Evolutionary conservation across 306 rosid genomes (phyloP).

Genomic region (Medicago ruthenica): DNA sequence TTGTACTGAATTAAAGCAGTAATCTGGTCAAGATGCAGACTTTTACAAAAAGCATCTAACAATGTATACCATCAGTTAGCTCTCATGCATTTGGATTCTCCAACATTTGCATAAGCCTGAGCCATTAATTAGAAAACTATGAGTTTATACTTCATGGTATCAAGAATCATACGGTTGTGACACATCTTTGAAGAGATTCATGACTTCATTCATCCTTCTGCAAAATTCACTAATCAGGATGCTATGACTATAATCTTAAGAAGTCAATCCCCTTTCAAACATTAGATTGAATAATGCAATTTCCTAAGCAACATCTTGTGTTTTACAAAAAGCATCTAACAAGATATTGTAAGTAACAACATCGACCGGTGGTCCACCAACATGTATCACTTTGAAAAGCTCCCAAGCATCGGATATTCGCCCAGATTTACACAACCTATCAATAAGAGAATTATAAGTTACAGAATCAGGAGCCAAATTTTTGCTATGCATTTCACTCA

Average conservation of each 20-base stretch:
- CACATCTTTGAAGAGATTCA: conserved; percentile 21
- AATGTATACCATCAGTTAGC: conserved; percentile 17
- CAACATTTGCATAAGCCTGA: conserved; percentile 17
- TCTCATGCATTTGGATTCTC: conserved; percentile 28
- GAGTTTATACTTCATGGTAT: not conserved
- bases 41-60: conserved; percentile 32
- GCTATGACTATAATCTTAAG: not conserved
- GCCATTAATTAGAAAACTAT: conserved; percentile 9
- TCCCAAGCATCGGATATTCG: conserved; percentile 42
- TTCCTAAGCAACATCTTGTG: conserved; percentile 22
- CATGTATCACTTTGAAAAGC: conserved; percentile 42
- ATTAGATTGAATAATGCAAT: conserved; percentile 19
- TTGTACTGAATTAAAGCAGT: too few relatives aligned
- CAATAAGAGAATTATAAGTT: conserved; percentile 43
- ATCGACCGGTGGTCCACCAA: conserved; percentile 18
- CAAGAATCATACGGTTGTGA: not conserved
- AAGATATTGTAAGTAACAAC: conserved; percentile 41
- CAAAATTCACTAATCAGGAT: conserved; percentile 20
- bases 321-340: conserved; percentile 38
- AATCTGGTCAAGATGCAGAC: too few relatives aligned
- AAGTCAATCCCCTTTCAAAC: not conserved
- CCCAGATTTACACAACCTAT: conserved; percentile 39
- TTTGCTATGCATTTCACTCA: conserved; percentile 33
- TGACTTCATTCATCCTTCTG: conserved; percentile 2
- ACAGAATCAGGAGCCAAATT: conserved; percentile 43